Evolutionary conservation across 495 filamentous ascomycete genomes (phyloP).

Genomic region (Talaromyces trachyspermus): DNA sequence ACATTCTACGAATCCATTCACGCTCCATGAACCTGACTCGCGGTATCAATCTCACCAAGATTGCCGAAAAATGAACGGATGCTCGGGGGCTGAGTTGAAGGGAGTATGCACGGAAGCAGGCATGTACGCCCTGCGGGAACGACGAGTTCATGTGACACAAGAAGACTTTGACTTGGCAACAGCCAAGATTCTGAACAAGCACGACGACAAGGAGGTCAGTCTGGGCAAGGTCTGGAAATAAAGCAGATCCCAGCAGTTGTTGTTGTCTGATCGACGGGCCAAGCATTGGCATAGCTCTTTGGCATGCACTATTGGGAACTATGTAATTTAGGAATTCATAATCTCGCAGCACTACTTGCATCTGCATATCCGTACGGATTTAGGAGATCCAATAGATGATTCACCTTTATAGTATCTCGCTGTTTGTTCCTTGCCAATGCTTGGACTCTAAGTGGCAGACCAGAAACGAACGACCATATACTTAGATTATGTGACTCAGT

Average conservation of each 20-base stretch:
- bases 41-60: conserved; percentile 96
- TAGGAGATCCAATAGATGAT: too few relatives aligned
- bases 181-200: conserved; percentile 99
- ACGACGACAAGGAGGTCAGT: conserved; percentile 94
- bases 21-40: conserved; percentile 97
- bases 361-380: too few relatives aligned
- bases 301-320: neutral
- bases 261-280: conserved; percentile 1
- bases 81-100: conserved; percentile 93
- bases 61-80: conserved; percentile 99
- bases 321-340: neutral
- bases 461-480: too few relatives aligned
- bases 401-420: too few relatives aligned
- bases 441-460: too few relatives aligned
- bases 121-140: conserved; percentile 94
- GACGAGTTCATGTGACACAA: conserved; percentile 95
- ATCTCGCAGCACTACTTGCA: too few relatives aligned
- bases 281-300: conserved; percentile 1
- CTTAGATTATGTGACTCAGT: too few relatives aligned
- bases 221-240: conserved; percentile 93
- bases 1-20: conserved; percentile 95
- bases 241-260: conserved; percentile 2
- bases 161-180: conserved; percentile 99
- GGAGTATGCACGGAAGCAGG: conserved; percentile 95
- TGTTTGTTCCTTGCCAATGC: too few relatives aligned